Evolutionary conservation across 441 rosid species (phyloP), one percentile per base, ranked within the genome.

Genomic region (Corymbia citriodora): DNA sequence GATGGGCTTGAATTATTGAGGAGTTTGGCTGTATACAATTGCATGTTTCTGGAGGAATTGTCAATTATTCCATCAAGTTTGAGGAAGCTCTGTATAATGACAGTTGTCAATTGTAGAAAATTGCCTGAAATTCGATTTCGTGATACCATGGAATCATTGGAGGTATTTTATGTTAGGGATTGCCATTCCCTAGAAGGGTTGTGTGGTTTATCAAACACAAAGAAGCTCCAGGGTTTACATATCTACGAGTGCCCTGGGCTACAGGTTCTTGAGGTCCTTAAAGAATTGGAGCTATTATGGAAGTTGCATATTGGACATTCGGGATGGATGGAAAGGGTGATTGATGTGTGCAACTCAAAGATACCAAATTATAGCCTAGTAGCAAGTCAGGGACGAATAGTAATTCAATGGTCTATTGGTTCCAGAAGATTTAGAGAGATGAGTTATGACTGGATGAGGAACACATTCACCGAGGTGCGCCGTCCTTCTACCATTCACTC

Each of bases 291-390:
- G 40, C 74, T n/a, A n/a, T 65, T 65, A 1, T 4, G 8, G 3
- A 1, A 1, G 15, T 65, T 65, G 74, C 4, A 0, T 7, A 4
- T 4, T 65, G 45, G 4, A 40, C 45, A 40, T 1, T 4, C 0
- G 7, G 4, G 31, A 36, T 65, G 10, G 19, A 65, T n/a, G 36
- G 74, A 65, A 65, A 14, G 18, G 19, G 7, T 15, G 36, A n/a
- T 3, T 29, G 9, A 65, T 65, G 40, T n/a, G n/a, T n/a, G 19
- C 40, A 4, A 65, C 9, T 65, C 18, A 15, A 12, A 65, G 11
- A n/a, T 65, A 15, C 74, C 40, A 27, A 27, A 61, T 27, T 17
- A 61, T 12, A 11, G 70, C 31, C 2, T 0, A 16, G 12, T 61
- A 27, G 15, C 45, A 3, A 1, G 17, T 61, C 27, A 3, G 4